phyloP scores from a whole-genome alignment of 2,329 filamentous ascomycete species.

The Trichoderma hamatum region DNA sequence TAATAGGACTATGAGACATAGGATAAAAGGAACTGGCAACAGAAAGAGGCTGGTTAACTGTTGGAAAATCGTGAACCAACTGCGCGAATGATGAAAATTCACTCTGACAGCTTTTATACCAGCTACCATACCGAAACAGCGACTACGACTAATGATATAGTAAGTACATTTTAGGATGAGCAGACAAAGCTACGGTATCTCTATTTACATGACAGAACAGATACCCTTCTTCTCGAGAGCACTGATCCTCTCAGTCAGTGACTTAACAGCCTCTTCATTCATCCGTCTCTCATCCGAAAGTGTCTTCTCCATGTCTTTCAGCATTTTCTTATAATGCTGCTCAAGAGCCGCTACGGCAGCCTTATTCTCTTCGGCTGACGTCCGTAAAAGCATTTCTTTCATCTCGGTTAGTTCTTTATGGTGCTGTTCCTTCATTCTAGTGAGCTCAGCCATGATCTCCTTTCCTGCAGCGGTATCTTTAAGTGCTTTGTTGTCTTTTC shows the following conservation, averaged over 20 bases:
- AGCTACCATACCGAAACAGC: background rate
- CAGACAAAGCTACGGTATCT: background rate
- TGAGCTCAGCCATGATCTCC: slow-evolving; percentile 21
- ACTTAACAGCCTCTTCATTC: slow-evolving; percentile 16
- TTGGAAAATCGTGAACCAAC: background rate
- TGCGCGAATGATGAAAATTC: background rate
- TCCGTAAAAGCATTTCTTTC: slow-evolving; percentile 16
- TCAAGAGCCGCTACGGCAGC: slow-evolving; percentile 6
- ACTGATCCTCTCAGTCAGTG: slow-evolving; percentile 8
- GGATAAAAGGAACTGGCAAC: background rate
- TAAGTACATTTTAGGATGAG: background rate
- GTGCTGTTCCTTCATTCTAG: slow-evolving; percentile 17
- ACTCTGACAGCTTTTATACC: background rate
- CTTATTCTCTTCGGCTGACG: slow-evolving; percentile 6
- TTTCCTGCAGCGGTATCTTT: slow-evolving; percentile 24
- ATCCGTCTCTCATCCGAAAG: slow-evolving; percentile 13
- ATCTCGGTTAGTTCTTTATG: slow-evolving; percentile 20
- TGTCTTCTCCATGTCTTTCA: background rate
- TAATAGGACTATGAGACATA: background rate
- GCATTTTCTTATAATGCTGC: slow-evolving; percentile 11
- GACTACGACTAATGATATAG: background rate
- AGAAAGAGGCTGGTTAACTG: background rate
- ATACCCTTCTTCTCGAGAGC: slow-evolving; percentile 1
- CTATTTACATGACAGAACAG: background rate
- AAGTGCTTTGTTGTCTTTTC: slow-evolving; percentile 23